Percentiles rank a stretch among this genome's conserved stretches.
Evolutionary conservation across 441 rosid genomes (phyloP).

Genomic region (Geranium incanum): DNA sequence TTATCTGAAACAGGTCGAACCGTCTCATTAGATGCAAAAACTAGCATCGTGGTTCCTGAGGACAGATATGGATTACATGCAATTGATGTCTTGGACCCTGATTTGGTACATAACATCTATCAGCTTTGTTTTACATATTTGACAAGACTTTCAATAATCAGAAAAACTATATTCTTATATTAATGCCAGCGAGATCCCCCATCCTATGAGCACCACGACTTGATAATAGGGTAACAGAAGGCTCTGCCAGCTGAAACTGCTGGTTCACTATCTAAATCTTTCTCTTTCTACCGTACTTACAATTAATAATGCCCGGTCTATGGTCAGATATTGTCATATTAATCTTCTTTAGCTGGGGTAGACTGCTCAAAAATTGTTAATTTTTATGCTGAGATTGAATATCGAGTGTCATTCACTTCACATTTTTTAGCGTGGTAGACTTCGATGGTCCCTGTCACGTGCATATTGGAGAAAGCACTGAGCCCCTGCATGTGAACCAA

Average conservation of each 20-base stretch:
- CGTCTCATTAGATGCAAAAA: constrained; percentile 52
- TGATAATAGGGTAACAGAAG: neutral
- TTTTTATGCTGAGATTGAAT: neutral
- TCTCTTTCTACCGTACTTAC: neutral
- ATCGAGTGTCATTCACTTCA: too few relatives aligned
- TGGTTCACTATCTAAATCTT: neutral
- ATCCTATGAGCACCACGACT: neutral
- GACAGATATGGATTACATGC: constrained; percentile 86
- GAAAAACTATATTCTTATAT: neutral
- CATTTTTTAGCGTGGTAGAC: too few relatives aligned
- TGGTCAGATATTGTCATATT: neutral
- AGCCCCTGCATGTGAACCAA: too few relatives aligned
- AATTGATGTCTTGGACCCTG: constrained; percentile 87
- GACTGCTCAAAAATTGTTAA: neutral
- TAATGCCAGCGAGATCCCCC: neutral
- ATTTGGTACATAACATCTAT: constrained; percentile 45
- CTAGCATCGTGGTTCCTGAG: constrained; percentile 67
- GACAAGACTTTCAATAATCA: neutral
- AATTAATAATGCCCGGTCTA: neutral
- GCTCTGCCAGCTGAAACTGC: neutral
- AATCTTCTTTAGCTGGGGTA: neutral
- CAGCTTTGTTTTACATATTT: neutral
- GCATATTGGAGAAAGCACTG: too few relatives aligned
- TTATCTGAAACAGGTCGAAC: constrained; percentile 54
- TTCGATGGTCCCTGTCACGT: too few relatives aligned